Evolutionary conservation across 768 basidiomycete species (phyloP).

Genomic region (Termitomyces sp.): DNA sequence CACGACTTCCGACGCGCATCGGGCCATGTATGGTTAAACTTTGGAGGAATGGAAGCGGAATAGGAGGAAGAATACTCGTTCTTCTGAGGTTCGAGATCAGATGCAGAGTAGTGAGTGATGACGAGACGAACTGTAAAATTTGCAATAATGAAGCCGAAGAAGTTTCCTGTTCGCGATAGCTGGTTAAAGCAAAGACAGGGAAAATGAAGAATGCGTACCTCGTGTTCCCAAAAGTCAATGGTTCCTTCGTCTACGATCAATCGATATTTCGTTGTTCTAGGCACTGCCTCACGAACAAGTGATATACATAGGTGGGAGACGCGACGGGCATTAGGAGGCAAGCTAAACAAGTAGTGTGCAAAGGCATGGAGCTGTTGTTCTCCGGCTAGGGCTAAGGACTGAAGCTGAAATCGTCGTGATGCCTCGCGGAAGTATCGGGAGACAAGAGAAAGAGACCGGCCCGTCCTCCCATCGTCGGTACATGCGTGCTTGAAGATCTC

Average conservation of each 20-base stretch:
- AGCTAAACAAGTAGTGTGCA: slow-evolving; percentile 16
- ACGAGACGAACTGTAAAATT: slow-evolving; percentile 17
- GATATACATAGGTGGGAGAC: slow-evolving; percentile 27
- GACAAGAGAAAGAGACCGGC: slow-evolving; percentile 31
- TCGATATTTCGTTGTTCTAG: slow-evolving; percentile 4
- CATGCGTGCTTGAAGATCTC: slow-evolving; percentile 31
- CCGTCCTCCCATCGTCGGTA: slow-evolving; percentile 30
- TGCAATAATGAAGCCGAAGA: slow-evolving; percentile 12
- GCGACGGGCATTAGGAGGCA: slow-evolving; percentile 18
- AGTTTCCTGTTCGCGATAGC: not conserved
- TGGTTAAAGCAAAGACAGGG: not conserved
- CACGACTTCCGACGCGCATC: slow-evolving; percentile 14
- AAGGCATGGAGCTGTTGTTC: slow-evolving; percentile 21
- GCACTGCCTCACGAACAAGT: slow-evolving; percentile 11
- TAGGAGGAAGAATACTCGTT: slow-evolving; percentile 12
- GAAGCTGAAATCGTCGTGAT: slow-evolving; percentile 22
- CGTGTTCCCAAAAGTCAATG: slow-evolving; percentile 12
- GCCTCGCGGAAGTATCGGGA: slow-evolving; percentile 24
- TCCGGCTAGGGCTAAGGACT: slow-evolving; percentile 26
- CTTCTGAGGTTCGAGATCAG: slow-evolving; percentile 20
- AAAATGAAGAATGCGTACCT: slow-evolving; percentile 1
- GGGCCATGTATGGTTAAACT: slow-evolving; percentile 25
- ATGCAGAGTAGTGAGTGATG: slow-evolving; percentile 21
- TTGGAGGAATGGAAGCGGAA: slow-evolving; percentile 21
- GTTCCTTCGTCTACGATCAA: not conserved